A percentile compares a stretch with the other conserved stretches of the same genome.
Conservation (phyloP, 2,329 filamentous ascomycete species). For the Aureobasidium sp. region DNA sequence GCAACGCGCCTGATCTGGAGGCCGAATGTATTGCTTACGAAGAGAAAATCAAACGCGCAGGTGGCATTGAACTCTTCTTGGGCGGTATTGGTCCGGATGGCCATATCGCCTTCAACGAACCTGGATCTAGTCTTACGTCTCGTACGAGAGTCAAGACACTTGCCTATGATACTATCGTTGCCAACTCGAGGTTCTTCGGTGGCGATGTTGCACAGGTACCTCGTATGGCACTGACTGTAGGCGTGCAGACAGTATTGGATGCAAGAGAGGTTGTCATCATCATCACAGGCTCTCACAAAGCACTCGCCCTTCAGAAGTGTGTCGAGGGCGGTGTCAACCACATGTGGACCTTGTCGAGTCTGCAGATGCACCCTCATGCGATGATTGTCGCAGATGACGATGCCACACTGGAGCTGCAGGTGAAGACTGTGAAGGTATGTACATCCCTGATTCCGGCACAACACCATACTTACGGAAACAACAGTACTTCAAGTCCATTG, state of each 20-base stretch:
- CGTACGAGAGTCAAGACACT: constrained; percentile 80
- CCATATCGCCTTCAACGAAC: constrained; percentile 88
- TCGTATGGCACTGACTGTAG: constrained; percentile 75
- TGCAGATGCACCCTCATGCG: constrained; percentile 74
- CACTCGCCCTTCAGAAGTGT: constrained; percentile 69
- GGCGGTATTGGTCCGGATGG: constrained; percentile 81
- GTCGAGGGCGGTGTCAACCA: constrained; percentile 79
- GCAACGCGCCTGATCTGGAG: constrained; percentile 68
- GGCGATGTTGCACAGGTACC: constrained; percentile 69
- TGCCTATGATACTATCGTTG: constrained; percentile 78
- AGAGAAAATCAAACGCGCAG: constrained; percentile 63
- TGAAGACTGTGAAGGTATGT: constrained; percentile 35
- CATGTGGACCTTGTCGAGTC: constrained; percentile 80
- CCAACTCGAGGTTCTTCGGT: constrained; percentile 77
- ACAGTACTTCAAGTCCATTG: constrained; percentile 45
- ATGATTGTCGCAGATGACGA: constrained; percentile 82
- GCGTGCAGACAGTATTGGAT: constrained; percentile 76
- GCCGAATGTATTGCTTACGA: constrained; percentile 76
- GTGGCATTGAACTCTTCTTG: constrained; percentile 80
- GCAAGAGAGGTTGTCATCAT: constrained; percentile 75
- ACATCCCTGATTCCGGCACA: background rate
- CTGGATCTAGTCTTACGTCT: constrained; percentile 69
- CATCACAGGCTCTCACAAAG: constrained; percentile 74
- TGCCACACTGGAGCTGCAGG: constrained; percentile 43
- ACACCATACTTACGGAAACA: background rate